phyloP scores from a whole-genome alignment of 495 filamentous ascomycete genomes.

The Hypoxylon trugodes region DNA sequence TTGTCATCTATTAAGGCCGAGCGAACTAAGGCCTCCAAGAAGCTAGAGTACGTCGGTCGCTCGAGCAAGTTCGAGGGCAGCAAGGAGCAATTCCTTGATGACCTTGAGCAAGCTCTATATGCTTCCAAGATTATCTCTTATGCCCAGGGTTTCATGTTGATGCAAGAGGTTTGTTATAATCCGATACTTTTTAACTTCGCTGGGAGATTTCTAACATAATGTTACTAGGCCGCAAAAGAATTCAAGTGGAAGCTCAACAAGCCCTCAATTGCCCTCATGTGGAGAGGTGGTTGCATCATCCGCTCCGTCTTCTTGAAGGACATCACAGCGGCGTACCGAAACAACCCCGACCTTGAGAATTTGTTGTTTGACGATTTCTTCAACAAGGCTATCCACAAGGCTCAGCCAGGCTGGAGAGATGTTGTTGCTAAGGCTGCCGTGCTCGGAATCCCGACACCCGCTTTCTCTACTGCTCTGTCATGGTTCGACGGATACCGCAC shows the following conservation, averaged over 20 bases:
- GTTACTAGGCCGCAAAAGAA: slow-evolving; percentile 81
- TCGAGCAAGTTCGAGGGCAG: slow-evolving; percentile 83
- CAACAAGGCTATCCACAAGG: slow-evolving; percentile 97
- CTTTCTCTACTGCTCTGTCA: slow-evolving; percentile 93
- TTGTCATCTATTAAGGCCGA: slow-evolving; percentile 93
- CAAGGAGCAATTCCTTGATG: slow-evolving; percentile 90
- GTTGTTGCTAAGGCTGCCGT: slow-evolving; percentile 89
- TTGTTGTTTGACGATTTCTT: slow-evolving; percentile 99
- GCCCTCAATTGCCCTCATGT: slow-evolving; percentile 99
- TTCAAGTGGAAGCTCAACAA: slow-evolving; percentile 99
- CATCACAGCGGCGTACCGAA: slow-evolving; percentile 96
- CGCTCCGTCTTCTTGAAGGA: slow-evolving; percentile 99
- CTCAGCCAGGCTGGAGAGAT: slow-evolving; percentile 95
- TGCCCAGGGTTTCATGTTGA: slow-evolving; percentile 99
- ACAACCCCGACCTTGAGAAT: slow-evolving; percentile 95
- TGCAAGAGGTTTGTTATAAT: slow-evolving; percentile 83
- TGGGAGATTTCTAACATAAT: slow-evolving; percentile 30
- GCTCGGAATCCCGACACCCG: slow-evolving; percentile 92
- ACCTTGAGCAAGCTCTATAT: slow-evolving; percentile 98
- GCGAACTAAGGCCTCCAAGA: slow-evolving; percentile 80
- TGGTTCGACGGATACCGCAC: slow-evolving; percentile 99
- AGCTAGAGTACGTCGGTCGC: slow-evolving; percentile 77
- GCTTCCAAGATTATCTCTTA: slow-evolving; percentile 99
- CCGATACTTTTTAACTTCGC: not conserved
- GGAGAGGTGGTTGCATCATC: slow-evolving; percentile 99